Conservation (phyloP, 2,329 filamentous ascomycete species). For the Fusarium anthophilum region DNA sequence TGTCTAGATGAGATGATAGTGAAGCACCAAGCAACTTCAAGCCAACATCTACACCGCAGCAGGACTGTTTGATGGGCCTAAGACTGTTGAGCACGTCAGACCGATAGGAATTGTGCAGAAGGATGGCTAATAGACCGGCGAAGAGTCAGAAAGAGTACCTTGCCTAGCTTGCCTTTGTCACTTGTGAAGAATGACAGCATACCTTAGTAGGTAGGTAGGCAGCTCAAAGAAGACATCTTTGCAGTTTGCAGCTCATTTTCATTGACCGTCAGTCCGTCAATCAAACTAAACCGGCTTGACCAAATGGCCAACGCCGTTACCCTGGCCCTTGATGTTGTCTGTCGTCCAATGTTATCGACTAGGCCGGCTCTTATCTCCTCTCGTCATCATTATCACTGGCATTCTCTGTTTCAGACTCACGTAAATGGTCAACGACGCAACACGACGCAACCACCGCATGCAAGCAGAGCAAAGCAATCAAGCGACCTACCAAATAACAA, state of each 20-base stretch:
- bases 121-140: not conserved
- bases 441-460: slow-evolving; percentile 6
- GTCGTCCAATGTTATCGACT: slow-evolving; percentile 9
- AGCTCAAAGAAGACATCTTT: slow-evolving; percentile 1
- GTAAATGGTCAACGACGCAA: slow-evolving; percentile 21
- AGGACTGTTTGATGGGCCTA: slow-evolving; percentile 32
- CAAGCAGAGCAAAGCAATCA: slow-evolving; percentile 4
- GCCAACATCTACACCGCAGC: slow-evolving; percentile 6
- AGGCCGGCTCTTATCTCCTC: slow-evolving; percentile 32
- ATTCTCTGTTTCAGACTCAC: slow-evolving; percentile 30
- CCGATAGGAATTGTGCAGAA: slow-evolving; percentile 13
- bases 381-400: slow-evolving; percentile 34
- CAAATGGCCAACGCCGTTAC: slow-evolving; percentile 32
- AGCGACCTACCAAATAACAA: slow-evolving; percentile 1
- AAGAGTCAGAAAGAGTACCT: slow-evolving; percentile 10
- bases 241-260: not conserved
- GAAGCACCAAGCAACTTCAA: slow-evolving; percentile 11
- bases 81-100: slow-evolving; percentile 37
- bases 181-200: slow-evolving; percentile 19
- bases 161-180: not conserved
- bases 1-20: slow-evolving; percentile 5
- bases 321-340: slow-evolving; percentile 28
- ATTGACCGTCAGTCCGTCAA: slow-evolving; percentile 20
- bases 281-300: slow-evolving; percentile 28
- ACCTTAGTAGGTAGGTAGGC: too few relatives aligned